Evolutionary conservation across 208 protist genomes (phyloP).

Genomic region (Crithidia thermophila): DNA sequence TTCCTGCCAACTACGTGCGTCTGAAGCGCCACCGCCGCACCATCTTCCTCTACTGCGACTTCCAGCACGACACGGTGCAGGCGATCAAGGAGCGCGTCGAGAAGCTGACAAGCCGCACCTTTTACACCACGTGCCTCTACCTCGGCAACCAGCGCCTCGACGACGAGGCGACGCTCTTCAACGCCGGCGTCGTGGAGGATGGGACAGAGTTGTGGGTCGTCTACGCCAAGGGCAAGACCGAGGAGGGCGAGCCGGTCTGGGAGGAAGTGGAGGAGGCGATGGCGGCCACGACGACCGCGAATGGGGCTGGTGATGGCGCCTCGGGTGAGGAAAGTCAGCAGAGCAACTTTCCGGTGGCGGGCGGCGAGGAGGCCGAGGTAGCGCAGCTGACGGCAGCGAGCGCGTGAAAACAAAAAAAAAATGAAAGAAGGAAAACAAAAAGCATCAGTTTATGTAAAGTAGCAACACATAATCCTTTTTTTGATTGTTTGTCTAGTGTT

Average conservation of each 20-base stretch:
- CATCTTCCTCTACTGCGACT: constrained; percentile 91
- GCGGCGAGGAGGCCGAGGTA: neutral
- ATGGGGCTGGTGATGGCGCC: neutral
- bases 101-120: constrained; percentile 79
- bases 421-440: neutral
- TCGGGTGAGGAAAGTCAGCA: constrained; percentile 12
- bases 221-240: constrained; percentile 65
- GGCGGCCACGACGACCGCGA: constrained; percentile 15
- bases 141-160: constrained; percentile 78
- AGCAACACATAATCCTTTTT: too few relatives aligned
- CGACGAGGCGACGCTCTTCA: constrained; percentile 77
- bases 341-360: neutral
- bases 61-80: constrained; percentile 91
- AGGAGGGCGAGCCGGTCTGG: constrained; percentile 70
- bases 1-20: constrained; percentile 77
- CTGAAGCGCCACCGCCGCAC: constrained; percentile 79
- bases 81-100: constrained; percentile 90
- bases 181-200: constrained; percentile 78
- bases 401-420: neutral
- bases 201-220: constrained; percentile 84
- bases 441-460: neutral
- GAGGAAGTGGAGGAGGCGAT: constrained; percentile 80
- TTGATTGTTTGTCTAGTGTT: too few relatives aligned
- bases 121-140: constrained; percentile 82
- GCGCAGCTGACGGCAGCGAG: neutral